A percentile compares a stretch with the other conserved stretches of the same genome.
phyloP scores from a whole-genome alignment of 2,329 filamentous ascomycete species.

The Metarhizium guizhouense region DNA sequence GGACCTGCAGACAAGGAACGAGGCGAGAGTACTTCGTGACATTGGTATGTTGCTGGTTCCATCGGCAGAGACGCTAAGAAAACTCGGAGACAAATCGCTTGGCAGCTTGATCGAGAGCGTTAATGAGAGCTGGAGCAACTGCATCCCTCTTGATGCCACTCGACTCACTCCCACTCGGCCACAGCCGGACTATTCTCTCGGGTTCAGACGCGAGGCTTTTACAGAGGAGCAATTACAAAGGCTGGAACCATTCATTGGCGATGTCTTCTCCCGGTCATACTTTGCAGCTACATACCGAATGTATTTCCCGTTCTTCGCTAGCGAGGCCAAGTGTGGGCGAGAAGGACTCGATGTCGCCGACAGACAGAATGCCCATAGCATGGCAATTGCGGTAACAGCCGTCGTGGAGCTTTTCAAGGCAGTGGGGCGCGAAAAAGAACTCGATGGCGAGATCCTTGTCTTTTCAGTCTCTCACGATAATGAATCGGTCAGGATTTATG shows the following conservation, averaged over 20 bases:
- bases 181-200: too few relatives aligned
- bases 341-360: slow-evolving; percentile 26
- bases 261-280: slow-evolving; percentile 22
- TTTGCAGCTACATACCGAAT: slow-evolving; percentile 30
- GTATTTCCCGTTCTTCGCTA: slow-evolving; percentile 40
- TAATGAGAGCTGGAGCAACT: too few relatives aligned
- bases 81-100: too few relatives aligned
- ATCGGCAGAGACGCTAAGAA: too few relatives aligned
- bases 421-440: slow-evolving; percentile 24
- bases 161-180: too few relatives aligned
- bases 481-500: slow-evolving; percentile 26
- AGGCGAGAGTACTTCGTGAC: too few relatives aligned
- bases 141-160: too few relatives aligned
- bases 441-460: slow-evolving; percentile 30
- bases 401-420: slow-evolving; percentile 29
- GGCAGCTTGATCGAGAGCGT: too few relatives aligned
- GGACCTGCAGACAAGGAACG: too few relatives aligned
- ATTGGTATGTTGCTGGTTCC: too few relatives aligned
- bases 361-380: slow-evolving; percentile 31
- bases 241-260: slow-evolving; percentile 27
- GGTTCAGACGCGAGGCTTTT: slow-evolving; percentile 32
- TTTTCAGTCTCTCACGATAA: slow-evolving; percentile 30
- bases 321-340: slow-evolving; percentile 35
- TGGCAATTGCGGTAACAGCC: slow-evolving; percentile 28
- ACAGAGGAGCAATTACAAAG: slow-evolving; percentile 31